Evolutionary conservation across 108 stramenopile species (phyloP).

Genomic region (Conticribra weissflogii): DNA sequence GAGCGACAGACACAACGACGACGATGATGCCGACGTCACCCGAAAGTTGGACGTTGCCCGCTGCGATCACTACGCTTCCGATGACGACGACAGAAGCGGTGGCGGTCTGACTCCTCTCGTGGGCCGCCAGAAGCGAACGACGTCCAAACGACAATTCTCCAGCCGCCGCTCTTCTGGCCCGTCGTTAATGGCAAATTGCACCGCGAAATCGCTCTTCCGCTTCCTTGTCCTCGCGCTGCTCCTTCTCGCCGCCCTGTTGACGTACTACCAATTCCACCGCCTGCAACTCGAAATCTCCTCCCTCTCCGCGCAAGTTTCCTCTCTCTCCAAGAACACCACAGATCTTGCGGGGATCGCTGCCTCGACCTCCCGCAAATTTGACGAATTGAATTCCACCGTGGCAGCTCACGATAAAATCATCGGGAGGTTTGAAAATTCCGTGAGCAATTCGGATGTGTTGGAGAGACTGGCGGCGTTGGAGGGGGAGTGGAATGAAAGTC

Average conservation of each 20-base stretch:
- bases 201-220: background rate
- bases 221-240: slow-evolving; percentile 24
- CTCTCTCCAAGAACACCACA: slow-evolving; percentile 7
- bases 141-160: background rate
- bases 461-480: slow-evolving; percentile 52
- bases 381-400: slow-evolving; percentile 13
- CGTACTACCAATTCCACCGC: slow-evolving; percentile 23
- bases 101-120: background rate
- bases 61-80: slow-evolving; percentile 21
- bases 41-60: slow-evolving; percentile 3
- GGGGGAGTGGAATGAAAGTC: slow-evolving; percentile 32
- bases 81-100: slow-evolving; percentile 1
- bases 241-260: slow-evolving; percentile 10
- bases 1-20: background rate
- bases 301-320: slow-evolving; percentile 14
- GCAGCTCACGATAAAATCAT: slow-evolving; percentile 60
- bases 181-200: background rate
- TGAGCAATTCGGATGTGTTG: slow-evolving; percentile 82
- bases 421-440: slow-evolving; percentile 73
- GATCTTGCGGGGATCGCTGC: slow-evolving; percentile 3
- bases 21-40: slow-evolving; percentile 4
- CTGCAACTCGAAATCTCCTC: slow-evolving; percentile 20
- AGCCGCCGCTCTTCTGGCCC: too few species aligned
- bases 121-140: background rate
- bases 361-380: background rate